Evolutionary conservation across 83 land plant genomes (phyloP), one percentile per base, ranked within the genome.

Genomic region (Diphasiastrum complanatum): DNA sequence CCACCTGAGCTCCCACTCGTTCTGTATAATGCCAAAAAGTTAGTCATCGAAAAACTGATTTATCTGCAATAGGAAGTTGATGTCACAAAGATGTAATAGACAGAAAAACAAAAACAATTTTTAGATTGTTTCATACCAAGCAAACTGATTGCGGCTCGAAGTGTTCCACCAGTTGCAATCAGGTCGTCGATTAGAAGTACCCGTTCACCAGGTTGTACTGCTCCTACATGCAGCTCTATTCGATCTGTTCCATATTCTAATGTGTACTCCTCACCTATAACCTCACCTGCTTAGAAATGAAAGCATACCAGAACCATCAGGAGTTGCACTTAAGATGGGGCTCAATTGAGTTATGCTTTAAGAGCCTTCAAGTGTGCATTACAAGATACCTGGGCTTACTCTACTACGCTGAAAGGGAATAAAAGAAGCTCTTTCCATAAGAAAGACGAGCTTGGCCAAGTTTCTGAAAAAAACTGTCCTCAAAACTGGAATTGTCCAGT

Each of bases 141-240:
- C 24, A 86, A 68, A 27, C 72, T 86, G 10, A 83, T 80, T 31
- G 87, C 82, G 50, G 91, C 91, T 24, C 78, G 75, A 19, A 86
- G 76, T 0, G 87, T 86, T 0, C 91, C 91, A 22, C 91, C 91
- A 20, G 91, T 86, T 0, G 91, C 91, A 32, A 86, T 77, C 55
- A 86, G 60, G 68, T 86, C 91, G 67, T 86, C 87, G 68, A 86
- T 67, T 5, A 86, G 68, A 29, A 86, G 58, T 26, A 73, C 84
- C 5, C 82, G 82, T 43, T 86, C 91, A 4, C 80, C 82, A 45
- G 74, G 77, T 57, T 83, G 58, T 10, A 83, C 78, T 5, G 91
- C 91, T 24, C 87, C 91, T 47, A 83, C 64, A 55, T 86, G 91
- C 91, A 86, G 83, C 61, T 86, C 87, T 26, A 86, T 59, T 45